These are phyloP conservation scores for Backusella mclennaniae DNA, from an alignment of 192 early-diverging fungal species.

Conservation along the genomic window DNA sequence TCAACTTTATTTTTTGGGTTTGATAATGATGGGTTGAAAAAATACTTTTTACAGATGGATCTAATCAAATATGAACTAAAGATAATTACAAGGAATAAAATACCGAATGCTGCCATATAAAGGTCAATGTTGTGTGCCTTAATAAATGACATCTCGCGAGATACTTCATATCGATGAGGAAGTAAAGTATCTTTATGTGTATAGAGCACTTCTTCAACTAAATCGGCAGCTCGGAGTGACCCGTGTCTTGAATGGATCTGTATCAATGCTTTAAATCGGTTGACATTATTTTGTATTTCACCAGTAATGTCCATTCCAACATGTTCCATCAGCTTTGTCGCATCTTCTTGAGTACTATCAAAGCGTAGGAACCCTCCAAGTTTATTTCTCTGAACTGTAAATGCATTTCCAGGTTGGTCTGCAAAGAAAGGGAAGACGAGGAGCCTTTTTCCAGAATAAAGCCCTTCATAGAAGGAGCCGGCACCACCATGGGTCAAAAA, in stretches of 20 bases:
- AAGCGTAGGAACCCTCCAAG: background rate
- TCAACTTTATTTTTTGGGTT: background rate
- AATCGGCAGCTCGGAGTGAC: constrained; percentile 11
- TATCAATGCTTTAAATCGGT: background rate
- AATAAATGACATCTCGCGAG: background rate
- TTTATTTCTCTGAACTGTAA: background rate
- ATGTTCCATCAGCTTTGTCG: background rate
- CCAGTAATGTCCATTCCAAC: background rate
- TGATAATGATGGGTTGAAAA: background rate
- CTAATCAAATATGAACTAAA: background rate
- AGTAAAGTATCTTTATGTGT: background rate
- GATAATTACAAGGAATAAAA: background rate
- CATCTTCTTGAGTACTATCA: background rate
- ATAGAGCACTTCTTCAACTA: constrained; percentile 27
- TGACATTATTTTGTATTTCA: background rate
- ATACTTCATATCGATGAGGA: background rate
- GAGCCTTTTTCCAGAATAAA: constrained; percentile 27
- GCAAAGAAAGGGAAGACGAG: constrained; percentile 31
- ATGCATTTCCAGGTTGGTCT: constrained; percentile 26
- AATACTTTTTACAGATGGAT: background rate
- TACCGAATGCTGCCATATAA: background rate
- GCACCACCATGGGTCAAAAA: constrained; percentile 35
- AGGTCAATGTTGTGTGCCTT: background rate
- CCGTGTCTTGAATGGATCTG: constrained; percentile 16
- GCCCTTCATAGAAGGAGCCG: constrained; percentile 29